These are phyloP conservation scores for Capsicum baccatum DNA, from an alignment of 257 asterid genomes.

Conservation along the genomic window DNA sequence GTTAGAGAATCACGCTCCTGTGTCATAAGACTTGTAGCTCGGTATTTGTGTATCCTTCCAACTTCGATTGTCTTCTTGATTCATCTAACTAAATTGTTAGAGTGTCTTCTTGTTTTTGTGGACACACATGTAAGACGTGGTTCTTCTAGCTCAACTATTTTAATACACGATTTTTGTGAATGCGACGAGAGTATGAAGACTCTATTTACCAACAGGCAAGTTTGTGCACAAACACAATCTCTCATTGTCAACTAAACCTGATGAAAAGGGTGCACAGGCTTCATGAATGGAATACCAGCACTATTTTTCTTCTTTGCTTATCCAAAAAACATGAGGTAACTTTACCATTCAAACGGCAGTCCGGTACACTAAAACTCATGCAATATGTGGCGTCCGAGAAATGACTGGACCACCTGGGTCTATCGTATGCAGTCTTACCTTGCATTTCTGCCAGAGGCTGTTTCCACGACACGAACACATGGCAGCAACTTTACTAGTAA, in stretches of 20 bases:
- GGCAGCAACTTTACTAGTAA: no score
- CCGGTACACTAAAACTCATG: no score
- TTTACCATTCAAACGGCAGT: no score
- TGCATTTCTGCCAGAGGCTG: no score
- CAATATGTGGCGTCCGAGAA: no score
- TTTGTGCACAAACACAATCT: not conserved
- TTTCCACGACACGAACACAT: no score
- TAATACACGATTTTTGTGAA: no score
- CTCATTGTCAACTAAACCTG: not conserved
- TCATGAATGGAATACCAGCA: not conserved
- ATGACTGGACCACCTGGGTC: no score
- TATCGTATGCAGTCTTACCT: no score
- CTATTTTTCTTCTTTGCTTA: not conserved
- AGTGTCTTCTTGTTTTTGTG: not conserved
- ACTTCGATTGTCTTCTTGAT: not conserved
- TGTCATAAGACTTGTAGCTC: not conserved
- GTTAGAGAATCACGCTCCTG: not conserved
- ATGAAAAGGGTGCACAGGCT: not conserved
- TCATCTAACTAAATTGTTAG: no score
- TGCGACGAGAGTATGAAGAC: not conserved
- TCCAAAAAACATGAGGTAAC: not conserved
- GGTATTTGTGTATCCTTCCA: not conserved
- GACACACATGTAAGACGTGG: no score
- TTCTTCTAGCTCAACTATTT: no score
- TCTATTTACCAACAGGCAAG: constrained; percentile 6